Evolutionary conservation across 805 yeast species (phyloP), one percentile per base, ranked within the genome.

Genomic region (Lachancea mirantina): DNA sequence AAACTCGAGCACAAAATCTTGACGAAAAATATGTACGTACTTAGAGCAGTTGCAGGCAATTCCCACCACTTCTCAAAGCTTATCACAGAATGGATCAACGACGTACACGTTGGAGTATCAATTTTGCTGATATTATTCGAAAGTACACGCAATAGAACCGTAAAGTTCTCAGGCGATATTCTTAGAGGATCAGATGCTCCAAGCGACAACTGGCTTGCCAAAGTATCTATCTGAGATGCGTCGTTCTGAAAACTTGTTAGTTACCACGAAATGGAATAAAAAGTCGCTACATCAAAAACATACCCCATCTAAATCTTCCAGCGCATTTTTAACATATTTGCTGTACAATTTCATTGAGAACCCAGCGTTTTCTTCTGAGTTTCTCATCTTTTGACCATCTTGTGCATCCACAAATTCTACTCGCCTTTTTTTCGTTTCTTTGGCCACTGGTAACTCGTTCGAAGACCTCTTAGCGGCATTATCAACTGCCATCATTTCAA

Each of bases 1-100:
- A 78, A 68, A 28, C 89, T 81, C 3, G 94, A 80, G 23, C 88
- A 83, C 33, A 89, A 67, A 17, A 88, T 83, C 27, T 76, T 69
- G 28, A 84, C 61, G 55, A 92, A 92, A 26, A 75, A 78, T 28
- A 79, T 69, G 57, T 82, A 87, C 28, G 67, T 61, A 30, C 65
- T 62, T 16, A 73, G 58, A 44, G 78, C 72, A 10, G 47, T 41
- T 7, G 50, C 45, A 5, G 69, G 64, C 20, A 68, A 45, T 14
- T 58, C 62, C 49, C 78, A 65, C 92, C 94, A 84, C 36, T 67
- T 64, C 42, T 55, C 54, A 34, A 80, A 67, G 39, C 65, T 70
- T 29, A 87, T 66, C 19, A 88, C 62, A 14, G 87, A 68, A 23
- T 70, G 60, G 25, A 87, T 71, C 30, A 85, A 61, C 9, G 67